Base-by-base conservation (phyloP, 106 monocot species). In the Acorus gramineus region DNA sequence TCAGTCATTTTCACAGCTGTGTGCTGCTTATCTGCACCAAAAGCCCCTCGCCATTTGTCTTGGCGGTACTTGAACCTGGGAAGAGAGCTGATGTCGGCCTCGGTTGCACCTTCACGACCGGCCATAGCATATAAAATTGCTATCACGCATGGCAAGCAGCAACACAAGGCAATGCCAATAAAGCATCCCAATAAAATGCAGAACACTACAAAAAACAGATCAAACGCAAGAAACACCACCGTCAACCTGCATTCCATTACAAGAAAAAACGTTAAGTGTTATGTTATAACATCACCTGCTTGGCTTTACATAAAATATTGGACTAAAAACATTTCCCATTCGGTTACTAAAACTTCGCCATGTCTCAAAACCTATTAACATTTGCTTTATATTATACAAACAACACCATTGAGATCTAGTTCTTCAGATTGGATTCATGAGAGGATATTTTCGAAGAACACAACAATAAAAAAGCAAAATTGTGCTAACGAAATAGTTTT, bases 51-150 rank as follows among this genome's bases (percentile, higher is more conserved):
- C 59, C 7, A 55, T 10, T 60, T 60, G 11, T 48, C 58, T 54
- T 57, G 49, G 10, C 58, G 50, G 47, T 71, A 78, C 47, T 64
- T 63, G 59, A 63, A 78, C 55, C 44, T 82, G 13, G 74, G 78
- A 59, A 82, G 73, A 42, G 46, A 9, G 46, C 58, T 70, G 14
- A 82, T 55, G 45, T 78, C 61, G 5, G 62, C 54, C 63, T 82
- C 71, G 4, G 82, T 66, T 45, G 82, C 78, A 63, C 78, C 80
- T 70, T 70, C 73, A 3, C 64, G 78, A 53, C 73, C 73, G 14
- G 73, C 57, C 14, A 79, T 64, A 61, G 79, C 56, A 69, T 78
- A 73, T 5, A 73, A 8, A 60, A 78, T 7, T 67, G 77, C 61
- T 42, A 72, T 68, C 47, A 73, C 73, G 68, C 72, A 72, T 3